Evolutionary conservation across 371 early-diverging fungal species (phyloP).

Genomic region (Zychaea mexicana): DNA sequence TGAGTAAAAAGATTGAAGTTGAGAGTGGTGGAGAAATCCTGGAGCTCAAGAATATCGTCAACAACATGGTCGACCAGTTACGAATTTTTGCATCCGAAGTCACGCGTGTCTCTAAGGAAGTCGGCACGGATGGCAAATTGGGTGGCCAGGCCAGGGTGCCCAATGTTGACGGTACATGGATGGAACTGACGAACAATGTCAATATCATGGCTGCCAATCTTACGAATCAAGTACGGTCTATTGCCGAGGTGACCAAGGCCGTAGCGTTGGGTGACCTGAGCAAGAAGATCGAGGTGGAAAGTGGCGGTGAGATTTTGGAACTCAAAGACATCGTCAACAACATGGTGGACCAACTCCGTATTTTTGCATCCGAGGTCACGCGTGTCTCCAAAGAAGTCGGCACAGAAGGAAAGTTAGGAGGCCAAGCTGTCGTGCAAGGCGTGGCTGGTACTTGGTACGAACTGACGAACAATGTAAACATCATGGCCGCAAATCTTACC

Average conservation of each 20-base stretch:
- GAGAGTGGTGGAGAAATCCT: slow-evolving; percentile 47
- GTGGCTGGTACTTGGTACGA: slow-evolving; percentile 46
- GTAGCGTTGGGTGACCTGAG: slow-evolving; percentile 39
- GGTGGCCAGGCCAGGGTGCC: slow-evolving; percentile 38
- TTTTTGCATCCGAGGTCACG: slow-evolving; percentile 43
- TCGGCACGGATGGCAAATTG: slow-evolving; percentile 21
- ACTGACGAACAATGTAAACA: slow-evolving; percentile 47
- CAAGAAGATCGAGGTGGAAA: slow-evolving; percentile 41
- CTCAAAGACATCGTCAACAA: slow-evolving; percentile 44
- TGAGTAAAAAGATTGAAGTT: slow-evolving; percentile 52
- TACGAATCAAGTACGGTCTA: slow-evolving; percentile 43
- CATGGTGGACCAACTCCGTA: slow-evolving; percentile 52
- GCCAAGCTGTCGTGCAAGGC: slow-evolving; percentile 42
- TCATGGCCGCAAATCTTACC: slow-evolving; percentile 58
- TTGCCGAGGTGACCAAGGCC: slow-evolving; percentile 38
- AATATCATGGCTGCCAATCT: slow-evolving; percentile 52
- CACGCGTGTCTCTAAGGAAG: slow-evolving; percentile 40
- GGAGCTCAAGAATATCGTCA: slow-evolving; percentile 33
- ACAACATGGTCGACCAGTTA: slow-evolving; percentile 57
- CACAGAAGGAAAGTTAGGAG: slow-evolving; percentile 44
- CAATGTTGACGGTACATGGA: slow-evolving; percentile 64
- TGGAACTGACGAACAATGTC: slow-evolving; percentile 63
- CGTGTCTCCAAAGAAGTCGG: slow-evolving; percentile 41
- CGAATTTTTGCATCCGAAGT: slow-evolving; percentile 54
- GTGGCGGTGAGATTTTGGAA: slow-evolving; percentile 46